Conservation (phyloP, 495 filamentous ascomycete species). For the Polyplosphaeria fusca region DNA sequence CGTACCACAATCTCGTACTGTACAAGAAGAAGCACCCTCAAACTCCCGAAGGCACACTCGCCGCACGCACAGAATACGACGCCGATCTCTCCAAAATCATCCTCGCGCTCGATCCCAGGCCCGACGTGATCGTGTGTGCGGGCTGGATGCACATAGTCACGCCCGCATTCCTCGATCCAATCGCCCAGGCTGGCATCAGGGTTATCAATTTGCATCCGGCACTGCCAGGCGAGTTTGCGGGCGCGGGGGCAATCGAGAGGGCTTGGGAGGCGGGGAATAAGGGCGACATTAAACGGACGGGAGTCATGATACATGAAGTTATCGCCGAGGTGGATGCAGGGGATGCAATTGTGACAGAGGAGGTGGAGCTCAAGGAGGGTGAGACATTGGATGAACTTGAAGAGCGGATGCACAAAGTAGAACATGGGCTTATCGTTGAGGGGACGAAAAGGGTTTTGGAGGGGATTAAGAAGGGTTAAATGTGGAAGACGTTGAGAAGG, state of each 20-base stretch:
- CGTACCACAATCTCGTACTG: slow-evolving; percentile 81
- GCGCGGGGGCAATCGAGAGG: slow-evolving; percentile 71
- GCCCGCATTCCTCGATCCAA: slow-evolving; percentile 60
- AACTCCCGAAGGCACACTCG: slow-evolving; percentile 13
- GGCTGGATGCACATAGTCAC: slow-evolving; percentile 76
- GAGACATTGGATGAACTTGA: slow-evolving; percentile 35
- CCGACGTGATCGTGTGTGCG: slow-evolving; percentile 67
- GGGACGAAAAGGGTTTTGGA: slow-evolving; percentile 34
- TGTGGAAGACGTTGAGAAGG: background rate
- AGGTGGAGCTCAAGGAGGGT: slow-evolving; percentile 66
- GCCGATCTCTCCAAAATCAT: slow-evolving; percentile 72
- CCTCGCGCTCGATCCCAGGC: slow-evolving; percentile 57
- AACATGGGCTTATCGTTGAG: slow-evolving; percentile 40
- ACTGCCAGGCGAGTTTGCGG: slow-evolving; percentile 72
- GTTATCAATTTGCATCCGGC: slow-evolving; percentile 90
- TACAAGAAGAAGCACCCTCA: slow-evolving; percentile 48
- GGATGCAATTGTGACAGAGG: slow-evolving; percentile 64
- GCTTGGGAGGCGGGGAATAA: slow-evolving; percentile 72
- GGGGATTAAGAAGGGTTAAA: slow-evolving; percentile 8
- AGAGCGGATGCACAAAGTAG: slow-evolving; percentile 38
- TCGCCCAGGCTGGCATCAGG: slow-evolving; percentile 56
- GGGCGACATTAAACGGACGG: slow-evolving; percentile 72
- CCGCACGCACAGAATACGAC: slow-evolving; percentile 67
- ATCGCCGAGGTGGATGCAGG: slow-evolving; percentile 83
- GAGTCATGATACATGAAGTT: slow-evolving; percentile 92